Evolutionary conservation across 2,329 filamentous ascomycete species (phyloP).

Genomic region (Arthrobotrys megalospora): DNA sequence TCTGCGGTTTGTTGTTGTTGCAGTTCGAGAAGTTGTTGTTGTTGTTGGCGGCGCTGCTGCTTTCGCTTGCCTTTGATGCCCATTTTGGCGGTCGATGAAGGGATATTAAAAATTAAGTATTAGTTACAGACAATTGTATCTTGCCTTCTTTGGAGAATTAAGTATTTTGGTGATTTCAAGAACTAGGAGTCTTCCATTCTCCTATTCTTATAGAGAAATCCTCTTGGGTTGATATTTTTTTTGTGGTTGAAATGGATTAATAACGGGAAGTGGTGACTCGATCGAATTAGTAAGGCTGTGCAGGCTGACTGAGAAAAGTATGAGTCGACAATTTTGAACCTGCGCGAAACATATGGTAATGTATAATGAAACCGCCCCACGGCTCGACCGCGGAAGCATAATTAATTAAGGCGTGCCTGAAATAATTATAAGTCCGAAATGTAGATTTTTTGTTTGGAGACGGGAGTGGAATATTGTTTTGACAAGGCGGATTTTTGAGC

Average conservation of each 20-base stretch:
- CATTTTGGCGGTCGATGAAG: conserved; percentile 48
- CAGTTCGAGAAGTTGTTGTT: conserved; percentile 38
- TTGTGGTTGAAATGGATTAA: conserved; percentile 9
- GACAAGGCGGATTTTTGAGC: not conserved
- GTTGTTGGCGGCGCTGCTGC: conserved; percentile 52
- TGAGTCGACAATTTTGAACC: conserved; percentile 19
- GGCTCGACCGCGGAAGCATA: not conserved
- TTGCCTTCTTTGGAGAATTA: not conserved
- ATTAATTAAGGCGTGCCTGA: conserved; percentile 15
- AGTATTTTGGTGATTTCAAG: conserved; percentile 6
- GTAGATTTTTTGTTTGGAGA: not conserved
- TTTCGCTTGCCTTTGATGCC: conserved; percentile 57
- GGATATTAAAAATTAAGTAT: conserved; percentile 26
- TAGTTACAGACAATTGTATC: not conserved
- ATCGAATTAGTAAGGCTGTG: conserved; percentile 29
- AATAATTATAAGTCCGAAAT: not conserved
- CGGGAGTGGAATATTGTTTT: not conserved
- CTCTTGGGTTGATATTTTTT: not conserved
- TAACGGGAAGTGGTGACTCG: conserved; percentile 26
- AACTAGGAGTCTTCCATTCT: not conserved
- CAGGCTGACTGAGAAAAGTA: conserved; percentile 24
- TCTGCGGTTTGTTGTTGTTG: conserved; percentile 1
- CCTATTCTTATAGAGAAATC: not conserved
- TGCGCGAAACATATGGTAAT: too few relatives aligned
- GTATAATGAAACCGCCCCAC: not conserved